Conservation (phyloP, 768 basidiomycete genomes). For the Hirschioporus abietinus region DNA sequence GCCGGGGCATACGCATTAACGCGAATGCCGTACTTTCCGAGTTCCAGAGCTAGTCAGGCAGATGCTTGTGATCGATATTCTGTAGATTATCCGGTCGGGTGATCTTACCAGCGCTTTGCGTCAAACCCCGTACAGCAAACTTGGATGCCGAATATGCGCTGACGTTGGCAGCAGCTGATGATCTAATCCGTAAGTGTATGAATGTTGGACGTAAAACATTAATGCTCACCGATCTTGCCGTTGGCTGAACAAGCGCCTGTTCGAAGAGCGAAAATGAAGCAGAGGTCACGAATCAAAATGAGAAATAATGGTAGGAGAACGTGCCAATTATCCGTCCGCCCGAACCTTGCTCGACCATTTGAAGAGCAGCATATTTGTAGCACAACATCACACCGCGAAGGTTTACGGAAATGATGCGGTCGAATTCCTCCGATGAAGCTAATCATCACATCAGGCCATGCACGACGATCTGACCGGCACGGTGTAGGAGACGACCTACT, state of each 20-base stretch:
- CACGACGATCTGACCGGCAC: not conserved
- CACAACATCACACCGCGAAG: slow-evolving; percentile 9
- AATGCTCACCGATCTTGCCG: not conserved
- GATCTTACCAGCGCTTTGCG: slow-evolving; percentile 20
- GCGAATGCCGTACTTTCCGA: slow-evolving; percentile 33
- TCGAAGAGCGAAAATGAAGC: not conserved
- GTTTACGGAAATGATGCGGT: slow-evolving; percentile 9
- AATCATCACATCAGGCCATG: slow-evolving; percentile 1
- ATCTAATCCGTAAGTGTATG: not conserved
- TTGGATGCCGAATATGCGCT: slow-evolving; percentile 15
- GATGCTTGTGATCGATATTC: not conserved
- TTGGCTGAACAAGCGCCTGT: not conserved
- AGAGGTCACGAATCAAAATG: not conserved
- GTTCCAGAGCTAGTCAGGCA: slow-evolving; percentile 26
- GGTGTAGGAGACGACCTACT: slow-evolving; percentile 3
- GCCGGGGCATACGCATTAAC: slow-evolving; percentile 35
- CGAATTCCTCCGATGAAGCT: slow-evolving; percentile 12
- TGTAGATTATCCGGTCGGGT: not conserved
- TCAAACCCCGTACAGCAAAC: slow-evolving; percentile 21
- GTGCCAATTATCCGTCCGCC: slow-evolving; percentile 12
- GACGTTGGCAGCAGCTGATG: not conserved
- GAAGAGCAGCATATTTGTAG: slow-evolving; percentile 11
- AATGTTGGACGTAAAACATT: not conserved
- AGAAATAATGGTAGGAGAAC: not conserved
- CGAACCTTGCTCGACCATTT: slow-evolving; percentile 12